phyloP scores from a whole-genome alignment of 139 green algal species.

The Deuterostichococcus epilithicus region DNA sequence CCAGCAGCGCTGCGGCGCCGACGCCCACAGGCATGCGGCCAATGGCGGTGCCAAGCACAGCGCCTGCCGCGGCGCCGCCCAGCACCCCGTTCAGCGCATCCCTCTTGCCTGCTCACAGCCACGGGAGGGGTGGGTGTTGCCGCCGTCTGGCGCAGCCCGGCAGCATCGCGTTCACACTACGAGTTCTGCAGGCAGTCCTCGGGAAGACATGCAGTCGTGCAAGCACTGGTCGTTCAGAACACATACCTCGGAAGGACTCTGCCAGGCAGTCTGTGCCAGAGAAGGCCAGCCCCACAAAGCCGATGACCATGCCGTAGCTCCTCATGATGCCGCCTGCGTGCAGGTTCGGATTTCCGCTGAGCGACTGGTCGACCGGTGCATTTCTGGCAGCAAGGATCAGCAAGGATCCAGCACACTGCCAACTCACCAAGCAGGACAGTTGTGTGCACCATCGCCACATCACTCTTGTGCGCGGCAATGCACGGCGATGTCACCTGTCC shows the following conservation, averaged over 20 bases:
- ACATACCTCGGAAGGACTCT: conserved; percentile 19
- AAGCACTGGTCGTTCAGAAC: background rate
- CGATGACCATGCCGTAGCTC: conserved; percentile 42
- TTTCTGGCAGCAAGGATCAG: background rate
- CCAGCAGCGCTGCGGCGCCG: conserved; percentile 32
- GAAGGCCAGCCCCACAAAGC: conserved; percentile 30
- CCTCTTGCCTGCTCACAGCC: conserved; percentile 30
- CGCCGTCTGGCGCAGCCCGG: background rate
- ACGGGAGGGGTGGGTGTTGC: too few relatives aligned
- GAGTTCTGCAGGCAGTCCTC: background rate
- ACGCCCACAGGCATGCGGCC: conserved; percentile 29
- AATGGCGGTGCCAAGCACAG: conserved; percentile 34
- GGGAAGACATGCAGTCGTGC: background rate
- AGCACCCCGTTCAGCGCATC: conserved; percentile 42
- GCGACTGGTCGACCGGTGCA: too few relatives aligned
- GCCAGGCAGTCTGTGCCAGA: conserved; percentile 27
- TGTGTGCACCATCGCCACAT: background rate
- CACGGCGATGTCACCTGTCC: conserved; percentile 20
- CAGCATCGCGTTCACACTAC: background rate
- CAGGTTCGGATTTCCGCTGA: too few relatives aligned
- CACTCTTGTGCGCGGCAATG: too few relatives aligned
- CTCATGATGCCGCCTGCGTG: conserved; percentile 43
- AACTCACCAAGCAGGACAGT: background rate
- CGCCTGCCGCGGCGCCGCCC: conserved; percentile 28
- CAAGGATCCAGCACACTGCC: background rate